A percentile compares a stretch with the other conserved stretches of the same genome.
Conservation (phyloP, 2,329 filamentous ascomycete species). For the Westerdykella sp. region DNA sequence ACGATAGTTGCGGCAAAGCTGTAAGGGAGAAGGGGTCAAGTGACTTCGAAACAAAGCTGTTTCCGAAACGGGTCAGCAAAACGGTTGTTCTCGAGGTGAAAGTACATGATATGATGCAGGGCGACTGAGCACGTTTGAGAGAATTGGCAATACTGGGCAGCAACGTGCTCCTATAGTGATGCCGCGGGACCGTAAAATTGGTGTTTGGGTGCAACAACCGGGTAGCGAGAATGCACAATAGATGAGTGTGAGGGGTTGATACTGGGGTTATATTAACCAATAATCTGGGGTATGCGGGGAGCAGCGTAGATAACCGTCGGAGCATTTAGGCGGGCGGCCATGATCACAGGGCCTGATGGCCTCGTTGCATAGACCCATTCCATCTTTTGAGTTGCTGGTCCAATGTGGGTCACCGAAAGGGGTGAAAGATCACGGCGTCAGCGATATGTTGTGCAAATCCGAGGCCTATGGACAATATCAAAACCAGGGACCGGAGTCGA, state of each 20-base stretch:
- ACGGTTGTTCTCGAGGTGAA: background rate
- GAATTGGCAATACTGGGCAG: background rate
- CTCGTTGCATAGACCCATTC: too few species aligned
- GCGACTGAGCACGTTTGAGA: slow-evolving; percentile 1
- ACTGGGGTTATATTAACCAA: background rate
- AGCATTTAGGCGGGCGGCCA: too few species aligned
- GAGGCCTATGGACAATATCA: too few species aligned
- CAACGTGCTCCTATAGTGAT: background rate
- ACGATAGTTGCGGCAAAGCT: background rate
- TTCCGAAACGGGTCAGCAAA: background rate
- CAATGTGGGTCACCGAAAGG: too few species aligned
- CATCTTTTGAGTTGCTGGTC: too few species aligned
- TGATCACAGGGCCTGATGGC: too few species aligned
- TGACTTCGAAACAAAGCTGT: background rate
- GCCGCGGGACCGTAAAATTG: background rate
- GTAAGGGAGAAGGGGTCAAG: background rate
- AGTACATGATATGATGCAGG: background rate
- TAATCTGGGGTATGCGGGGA: background rate
- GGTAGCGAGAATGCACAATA: background rate
- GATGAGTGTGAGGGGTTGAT: background rate
- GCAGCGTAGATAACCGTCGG: background rate
- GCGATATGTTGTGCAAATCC: too few species aligned
- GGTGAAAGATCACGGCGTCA: too few species aligned
- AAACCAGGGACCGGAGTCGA: too few species aligned
- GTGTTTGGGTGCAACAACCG: background rate